phyloP scores from a whole-genome alignment of 495 filamentous ascomycete species.

The Filosporella fistucella region DNA sequence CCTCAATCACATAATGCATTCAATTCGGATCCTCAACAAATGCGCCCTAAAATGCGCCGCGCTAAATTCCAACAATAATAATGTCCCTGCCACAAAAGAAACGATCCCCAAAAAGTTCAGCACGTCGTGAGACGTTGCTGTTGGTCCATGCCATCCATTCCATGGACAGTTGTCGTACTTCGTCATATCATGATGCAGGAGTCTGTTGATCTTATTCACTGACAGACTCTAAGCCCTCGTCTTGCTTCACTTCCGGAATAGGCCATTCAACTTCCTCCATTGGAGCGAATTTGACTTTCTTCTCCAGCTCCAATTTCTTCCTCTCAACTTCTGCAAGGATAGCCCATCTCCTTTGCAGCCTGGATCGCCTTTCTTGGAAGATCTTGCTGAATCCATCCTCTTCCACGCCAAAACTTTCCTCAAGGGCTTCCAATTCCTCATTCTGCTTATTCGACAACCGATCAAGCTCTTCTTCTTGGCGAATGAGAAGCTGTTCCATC shows the following conservation, averaged over 20 bases:
- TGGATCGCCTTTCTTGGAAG: conserved; percentile 45
- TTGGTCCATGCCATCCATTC: neutral
- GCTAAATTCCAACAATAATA: neutral
- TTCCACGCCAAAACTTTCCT: conserved; percentile 49
- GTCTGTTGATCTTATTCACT: conserved; percentile 4
- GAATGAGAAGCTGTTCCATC: conserved; percentile 58
- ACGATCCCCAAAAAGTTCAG: neutral
- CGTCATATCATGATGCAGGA: neutral
- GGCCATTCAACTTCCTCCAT: conserved; percentile 42
- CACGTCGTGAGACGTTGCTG: neutral
- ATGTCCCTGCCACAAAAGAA: neutral
- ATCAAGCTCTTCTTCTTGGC: conserved; percentile 61
- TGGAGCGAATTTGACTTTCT: conserved; percentile 43
- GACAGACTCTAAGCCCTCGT: conserved; percentile 15
- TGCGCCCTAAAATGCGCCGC: no score
- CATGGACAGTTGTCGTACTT: neutral
- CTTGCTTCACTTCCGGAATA: neutral
- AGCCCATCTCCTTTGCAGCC: conserved; percentile 53
- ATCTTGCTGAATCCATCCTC: conserved; percentile 41
- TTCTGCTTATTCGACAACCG: conserved; percentile 45
- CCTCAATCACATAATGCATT: no score
- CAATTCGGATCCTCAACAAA: no score
- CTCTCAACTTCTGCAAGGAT: conserved; percentile 61
- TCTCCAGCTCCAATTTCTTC: conserved; percentile 49
- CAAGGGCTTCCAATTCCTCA: conserved; percentile 50